Evolutionary conservation across 2,329 filamentous ascomycete species (phyloP).

Genomic region (Tolypocladium paradoxum): DNA sequence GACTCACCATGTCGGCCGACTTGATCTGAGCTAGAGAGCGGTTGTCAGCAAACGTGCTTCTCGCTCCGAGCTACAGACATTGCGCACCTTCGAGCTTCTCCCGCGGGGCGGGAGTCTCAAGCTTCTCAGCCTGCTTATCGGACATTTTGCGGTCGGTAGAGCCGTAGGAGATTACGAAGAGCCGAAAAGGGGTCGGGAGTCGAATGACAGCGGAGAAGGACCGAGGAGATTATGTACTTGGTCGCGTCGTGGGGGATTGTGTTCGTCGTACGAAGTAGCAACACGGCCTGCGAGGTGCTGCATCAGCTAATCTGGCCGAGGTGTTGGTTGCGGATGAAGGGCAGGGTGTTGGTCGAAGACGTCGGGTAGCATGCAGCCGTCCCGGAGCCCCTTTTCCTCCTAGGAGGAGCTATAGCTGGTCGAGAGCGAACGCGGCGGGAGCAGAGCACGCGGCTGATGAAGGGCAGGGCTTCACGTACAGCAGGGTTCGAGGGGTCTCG

Average conservation of each 20-base stretch:
- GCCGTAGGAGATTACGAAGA: neutral
- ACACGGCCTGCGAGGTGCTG: neutral
- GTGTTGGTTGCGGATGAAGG: neutral
- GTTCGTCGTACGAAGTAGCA: too few relatives aligned
- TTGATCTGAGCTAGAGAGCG: constrained; percentile 73
- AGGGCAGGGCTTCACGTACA: neutral
- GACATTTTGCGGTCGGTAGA: constrained; percentile 17
- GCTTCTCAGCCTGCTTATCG: constrained; percentile 27
- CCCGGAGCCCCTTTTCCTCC: neutral
- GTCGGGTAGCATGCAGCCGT: neutral
- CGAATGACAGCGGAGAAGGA: neutral
- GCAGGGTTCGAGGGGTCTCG: neutral
- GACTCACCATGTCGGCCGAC: constrained; percentile 90
- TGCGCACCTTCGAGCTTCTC: constrained; percentile 67
- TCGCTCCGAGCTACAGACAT: neutral
- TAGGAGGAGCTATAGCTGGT: neutral
- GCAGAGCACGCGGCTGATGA: too few relatives aligned
- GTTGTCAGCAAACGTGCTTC: constrained; percentile 4
- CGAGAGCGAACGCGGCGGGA: too few relatives aligned
- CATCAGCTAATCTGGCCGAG: neutral
- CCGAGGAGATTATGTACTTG: neutral
- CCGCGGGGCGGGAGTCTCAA: constrained; percentile 39
- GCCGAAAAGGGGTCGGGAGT: neutral
- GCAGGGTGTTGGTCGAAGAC: neutral
- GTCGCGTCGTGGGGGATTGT: neutral